Conservation (phyloP, 148 eudicot species). For the Spergularia bocconei region DNA sequence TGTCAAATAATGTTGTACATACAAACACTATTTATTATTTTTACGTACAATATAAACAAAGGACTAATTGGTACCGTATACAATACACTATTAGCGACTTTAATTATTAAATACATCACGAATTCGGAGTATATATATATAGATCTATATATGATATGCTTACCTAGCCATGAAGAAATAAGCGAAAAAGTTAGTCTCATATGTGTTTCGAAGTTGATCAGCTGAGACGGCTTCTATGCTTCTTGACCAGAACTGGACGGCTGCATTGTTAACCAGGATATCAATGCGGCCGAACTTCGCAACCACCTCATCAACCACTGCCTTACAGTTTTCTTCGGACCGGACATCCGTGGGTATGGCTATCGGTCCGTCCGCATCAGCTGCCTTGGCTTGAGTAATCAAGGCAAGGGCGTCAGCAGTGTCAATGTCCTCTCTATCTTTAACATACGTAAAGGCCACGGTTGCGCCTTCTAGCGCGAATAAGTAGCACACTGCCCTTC, state of each 20-base stretch:
- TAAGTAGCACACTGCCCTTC: conserved; percentile 52
- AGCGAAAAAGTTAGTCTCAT: conserved; percentile 11
- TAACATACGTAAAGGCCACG: conserved; percentile 70
- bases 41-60: too few relatives aligned
- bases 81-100: too few relatives aligned
- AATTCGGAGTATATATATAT: not conserved
- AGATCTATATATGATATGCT: not conserved
- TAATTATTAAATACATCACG: too few relatives aligned
- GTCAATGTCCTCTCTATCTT: conserved; percentile 48
- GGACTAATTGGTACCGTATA: too few relatives aligned
- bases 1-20: not conserved
- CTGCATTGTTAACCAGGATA: conserved; percentile 13
- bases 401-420: conserved; percentile 42
- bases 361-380: conserved; percentile 12
- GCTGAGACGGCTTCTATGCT: conserved; percentile 7
- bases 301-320: conserved; percentile 13
- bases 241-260: not conserved
- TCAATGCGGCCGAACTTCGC: conserved; percentile 1
- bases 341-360: conserved; percentile 20
- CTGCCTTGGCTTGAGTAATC: conserved; percentile 38
- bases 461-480: conserved; percentile 68
- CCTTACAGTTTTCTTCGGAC: conserved; percentile 9
- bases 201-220: not conserved
- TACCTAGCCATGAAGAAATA: conserved; percentile 23
- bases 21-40: too few relatives aligned